Evolutionary conservation across 2,329 filamentous ascomycete species (phyloP).

Genomic region (Exophiala bonariae): DNA sequence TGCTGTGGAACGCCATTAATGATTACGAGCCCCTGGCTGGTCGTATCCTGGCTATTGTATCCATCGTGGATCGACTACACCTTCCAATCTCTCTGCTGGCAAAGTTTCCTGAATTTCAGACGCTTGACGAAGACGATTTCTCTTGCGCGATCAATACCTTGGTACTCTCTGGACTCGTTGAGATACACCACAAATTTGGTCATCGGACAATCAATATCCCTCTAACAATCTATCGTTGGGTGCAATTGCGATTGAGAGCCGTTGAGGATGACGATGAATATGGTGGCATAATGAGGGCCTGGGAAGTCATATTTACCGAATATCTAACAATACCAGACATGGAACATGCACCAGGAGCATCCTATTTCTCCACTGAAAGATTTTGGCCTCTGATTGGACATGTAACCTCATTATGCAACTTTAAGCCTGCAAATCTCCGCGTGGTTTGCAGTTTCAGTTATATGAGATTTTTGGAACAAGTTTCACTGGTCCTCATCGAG

Average conservation of each 20-base stretch:
- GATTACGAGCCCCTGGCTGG: constrained; percentile 7
- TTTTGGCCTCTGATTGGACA: constrained; percentile 11
- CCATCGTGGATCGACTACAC: constrained; percentile 4
- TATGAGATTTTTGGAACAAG: constrained; percentile 8
- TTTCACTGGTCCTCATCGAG: constrained; percentile 2
- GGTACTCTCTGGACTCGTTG: constrained; percentile 6
- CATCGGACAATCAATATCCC: constrained; percentile 6
- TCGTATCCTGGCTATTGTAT: constrained; percentile 3
- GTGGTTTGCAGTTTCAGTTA: constrained; percentile 5
- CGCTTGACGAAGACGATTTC: not conserved
- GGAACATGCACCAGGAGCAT: not conserved
- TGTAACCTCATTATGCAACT: constrained; percentile 3
- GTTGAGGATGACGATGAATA: constrained; percentile 7
- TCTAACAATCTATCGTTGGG: constrained; percentile 6
- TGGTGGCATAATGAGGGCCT: constrained; percentile 2
- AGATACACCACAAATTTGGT: constrained; percentile 1
- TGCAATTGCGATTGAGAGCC: constrained; percentile 7
- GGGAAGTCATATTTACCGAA: constrained; percentile 3
- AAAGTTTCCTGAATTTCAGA: constrained; percentile 8
- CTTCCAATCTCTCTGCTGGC: constrained; percentile 10
- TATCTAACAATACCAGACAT: constrained; percentile 3
- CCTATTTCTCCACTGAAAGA: constrained; percentile 5
- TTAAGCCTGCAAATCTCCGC: not conserved
- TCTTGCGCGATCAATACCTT: constrained; percentile 2
- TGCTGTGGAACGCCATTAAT: constrained; percentile 14